Evolutionary conservation across 805 yeast genomes (phyloP), one percentile per base, ranked within the genome.

Genomic region (Nakazawaea holstii): DNA sequence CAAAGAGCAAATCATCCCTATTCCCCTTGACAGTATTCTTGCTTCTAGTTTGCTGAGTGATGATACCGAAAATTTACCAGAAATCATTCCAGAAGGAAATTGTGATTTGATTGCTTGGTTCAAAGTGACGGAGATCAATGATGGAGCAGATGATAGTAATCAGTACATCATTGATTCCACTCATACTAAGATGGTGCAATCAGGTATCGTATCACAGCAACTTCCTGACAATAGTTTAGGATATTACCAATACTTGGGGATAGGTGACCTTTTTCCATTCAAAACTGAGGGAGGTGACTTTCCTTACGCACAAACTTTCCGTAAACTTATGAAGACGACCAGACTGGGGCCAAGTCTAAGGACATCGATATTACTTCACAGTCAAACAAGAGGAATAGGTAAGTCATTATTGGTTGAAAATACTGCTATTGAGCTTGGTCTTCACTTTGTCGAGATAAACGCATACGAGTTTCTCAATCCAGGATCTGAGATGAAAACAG

Each of bases 51-150:
- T 40, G 30, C 24, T 49, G 29, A n/a, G 28, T n/a, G 53, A 58
- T n/a, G 45, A 41, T 14, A 8, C 36, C 13, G 46, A 35, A 7
- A 10, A 53, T 53, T 59, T 58, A 11, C 68, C 69, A 0, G 61
- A 62, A 2, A 66, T 72, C 4, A 64, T 78, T 2, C 89, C 90
- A 0, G 63, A 68, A 2, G 88, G 87, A 0, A 72, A 71, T 20
- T 80, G 87, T 1, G 88, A 90, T 59, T 69, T 79, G 0, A 75
- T 91, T 15, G 95, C 90, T 0, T 92, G 97, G 97, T 92, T 90
- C 64, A 78, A 77, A 54, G 76, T 92, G 1, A 70, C 77, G 2
- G 83, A 76, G 6, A 67, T 82, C 4, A 74, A 73, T 3, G 69
- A 62, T 2, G 53, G 28, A 44, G 43, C 20, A 5, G 59, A 51